Percentiles rank a stretch among this genome's conserved stretches.
Conservation (phyloP, 768 basidiomycete species). For the Dentipellis fragilis region DNA sequence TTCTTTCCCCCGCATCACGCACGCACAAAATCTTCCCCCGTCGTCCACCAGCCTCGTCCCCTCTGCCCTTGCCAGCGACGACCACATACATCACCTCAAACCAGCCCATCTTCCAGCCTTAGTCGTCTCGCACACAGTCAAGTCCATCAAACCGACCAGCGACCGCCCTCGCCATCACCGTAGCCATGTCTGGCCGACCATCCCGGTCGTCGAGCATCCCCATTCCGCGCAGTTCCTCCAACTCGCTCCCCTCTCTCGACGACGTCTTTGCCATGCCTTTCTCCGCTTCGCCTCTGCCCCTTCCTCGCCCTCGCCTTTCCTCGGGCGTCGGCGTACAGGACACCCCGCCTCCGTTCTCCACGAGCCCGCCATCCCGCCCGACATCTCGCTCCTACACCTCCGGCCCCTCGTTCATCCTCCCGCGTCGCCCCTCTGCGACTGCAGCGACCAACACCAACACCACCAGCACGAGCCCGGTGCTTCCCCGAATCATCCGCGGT, state of each 20-base stretch:
- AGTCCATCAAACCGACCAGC: too few relatives aligned
- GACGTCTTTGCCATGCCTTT: slow-evolving; percentile 56
- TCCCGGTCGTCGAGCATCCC: slow-evolving; percentile 61
- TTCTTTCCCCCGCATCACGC: too few relatives aligned
- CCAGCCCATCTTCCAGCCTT: not conserved
- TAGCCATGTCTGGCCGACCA: slow-evolving; percentile 37
- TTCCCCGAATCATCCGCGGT: slow-evolving; percentile 64
- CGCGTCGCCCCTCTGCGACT: slow-evolving; percentile 23
- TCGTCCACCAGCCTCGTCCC: not conserved
- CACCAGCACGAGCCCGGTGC: slow-evolving; percentile 22
- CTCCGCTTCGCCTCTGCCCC: slow-evolving; percentile 8
- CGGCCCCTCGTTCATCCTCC: slow-evolving; percentile 32
- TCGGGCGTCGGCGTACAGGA: not conserved
- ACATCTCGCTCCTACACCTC: slow-evolving; percentile 30
- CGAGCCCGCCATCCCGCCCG: slow-evolving; percentile 37
- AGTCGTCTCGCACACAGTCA: not conserved
- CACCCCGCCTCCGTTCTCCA: slow-evolving; percentile 40
- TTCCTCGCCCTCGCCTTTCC: slow-evolving; percentile 9
- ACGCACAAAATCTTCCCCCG: not conserved
- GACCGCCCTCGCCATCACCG: not conserved
- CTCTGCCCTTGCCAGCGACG: not conserved
- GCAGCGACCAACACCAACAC: not conserved
- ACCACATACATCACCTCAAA: not conserved
- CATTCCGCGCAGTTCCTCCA: slow-evolving; percentile 39
- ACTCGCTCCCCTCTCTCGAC: slow-evolving; percentile 50